phyloP scores from a whole-genome alignment of 176 grass and related monocot genomes.

The Chloris gayana region DNA sequence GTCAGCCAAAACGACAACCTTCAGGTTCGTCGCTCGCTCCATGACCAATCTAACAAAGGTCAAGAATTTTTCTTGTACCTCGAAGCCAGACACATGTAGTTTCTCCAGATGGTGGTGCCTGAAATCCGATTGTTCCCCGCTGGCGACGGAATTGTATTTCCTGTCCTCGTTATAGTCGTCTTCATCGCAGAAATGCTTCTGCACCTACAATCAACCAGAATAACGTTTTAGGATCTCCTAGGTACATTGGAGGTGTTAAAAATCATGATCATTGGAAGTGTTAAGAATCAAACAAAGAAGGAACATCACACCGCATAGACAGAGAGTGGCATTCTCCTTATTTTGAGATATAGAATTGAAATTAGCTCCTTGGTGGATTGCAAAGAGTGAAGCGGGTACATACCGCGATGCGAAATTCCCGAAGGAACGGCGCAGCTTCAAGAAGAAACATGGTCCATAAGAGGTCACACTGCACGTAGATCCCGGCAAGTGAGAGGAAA shows the following conservation, averaged over 20 bases:
- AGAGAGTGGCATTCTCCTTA: too few species aligned
- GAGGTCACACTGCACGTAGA: background rate
- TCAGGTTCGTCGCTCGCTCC: background rate
- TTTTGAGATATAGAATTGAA: too few species aligned
- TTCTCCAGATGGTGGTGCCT: background rate
- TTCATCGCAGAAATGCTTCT: background rate
- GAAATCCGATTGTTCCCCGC: background rate
- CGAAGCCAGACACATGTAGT: background rate
- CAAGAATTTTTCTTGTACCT: background rate
- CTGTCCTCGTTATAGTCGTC: background rate
- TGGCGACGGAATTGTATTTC: background rate
- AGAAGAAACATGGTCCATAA: background rate
- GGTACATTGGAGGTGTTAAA: too few species aligned
- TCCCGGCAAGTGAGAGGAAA: background rate
- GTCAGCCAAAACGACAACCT: background rate
- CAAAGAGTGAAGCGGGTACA: background rate
- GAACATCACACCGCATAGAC: too few species aligned
- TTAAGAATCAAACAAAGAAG: too few species aligned
- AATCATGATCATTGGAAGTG: too few species aligned
- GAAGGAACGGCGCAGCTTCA: background rate
- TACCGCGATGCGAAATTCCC: background rate
- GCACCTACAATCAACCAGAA: background rate
- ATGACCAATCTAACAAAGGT: background rate
- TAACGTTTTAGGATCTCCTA: too few species aligned
- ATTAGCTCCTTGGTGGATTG: too few species aligned